These are phyloP conservation scores for Stephania yunnanensis DNA, from an alignment of 164 flowering plant species.

Conservation along the genomic window DNA sequence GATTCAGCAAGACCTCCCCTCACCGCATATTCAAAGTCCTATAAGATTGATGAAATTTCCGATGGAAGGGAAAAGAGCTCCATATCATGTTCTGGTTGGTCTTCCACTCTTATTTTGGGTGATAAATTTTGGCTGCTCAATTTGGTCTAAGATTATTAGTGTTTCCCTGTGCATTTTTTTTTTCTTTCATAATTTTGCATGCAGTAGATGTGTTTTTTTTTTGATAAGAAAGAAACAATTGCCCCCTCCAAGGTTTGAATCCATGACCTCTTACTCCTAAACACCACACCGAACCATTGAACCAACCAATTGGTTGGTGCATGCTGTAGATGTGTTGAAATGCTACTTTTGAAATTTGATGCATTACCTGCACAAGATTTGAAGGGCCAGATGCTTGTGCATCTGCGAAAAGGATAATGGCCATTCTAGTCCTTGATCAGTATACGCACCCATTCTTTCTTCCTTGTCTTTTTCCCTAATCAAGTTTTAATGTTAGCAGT, in stretches of 20 bases:
- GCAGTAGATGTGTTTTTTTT: not conserved
- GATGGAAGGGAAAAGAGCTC: slow-evolving; percentile 19
- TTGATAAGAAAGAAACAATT: no score
- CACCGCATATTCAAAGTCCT: slow-evolving; percentile 8
- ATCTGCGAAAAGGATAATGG: not conserved
- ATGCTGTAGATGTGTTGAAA: not conserved
- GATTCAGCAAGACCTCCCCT: slow-evolving; percentile 15
- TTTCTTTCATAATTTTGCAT: no score
- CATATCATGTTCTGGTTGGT: slow-evolving; percentile 34
- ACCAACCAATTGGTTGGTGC: no score
- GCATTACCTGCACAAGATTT: not conserved
- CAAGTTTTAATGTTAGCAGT: not conserved
- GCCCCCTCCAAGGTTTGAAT: no score
- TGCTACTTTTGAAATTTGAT: not conserved
- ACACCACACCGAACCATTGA: no score
- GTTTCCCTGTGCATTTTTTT: not conserved
- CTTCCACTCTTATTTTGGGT: slow-evolving; percentile 1
- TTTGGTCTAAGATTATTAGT: not conserved
- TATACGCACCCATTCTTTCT: not conserved
- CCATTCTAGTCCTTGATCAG: not conserved
- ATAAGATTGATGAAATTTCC: slow-evolving; percentile 12
- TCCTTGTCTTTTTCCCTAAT: not conserved
- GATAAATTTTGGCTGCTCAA: not conserved
- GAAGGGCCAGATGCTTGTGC: not conserved
- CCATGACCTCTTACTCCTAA: no score